phyloP scores from a whole-genome alignment of 208 protist species.

The Acanthamoeba lenticulata region DNA sequence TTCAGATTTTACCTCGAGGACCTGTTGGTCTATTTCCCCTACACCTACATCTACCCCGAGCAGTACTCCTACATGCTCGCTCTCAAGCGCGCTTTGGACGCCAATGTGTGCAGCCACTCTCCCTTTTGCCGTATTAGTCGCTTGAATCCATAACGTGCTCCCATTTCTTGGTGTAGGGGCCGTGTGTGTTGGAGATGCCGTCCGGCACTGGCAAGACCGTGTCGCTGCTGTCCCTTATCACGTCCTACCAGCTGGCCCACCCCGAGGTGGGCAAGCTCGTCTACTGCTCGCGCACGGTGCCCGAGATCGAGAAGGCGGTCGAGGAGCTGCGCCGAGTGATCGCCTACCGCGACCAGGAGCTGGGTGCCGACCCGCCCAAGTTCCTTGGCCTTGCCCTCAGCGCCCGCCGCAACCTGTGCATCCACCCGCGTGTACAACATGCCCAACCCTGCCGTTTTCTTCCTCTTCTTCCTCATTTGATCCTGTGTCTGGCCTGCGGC shows the following conservation, averaged over 20 bases:
- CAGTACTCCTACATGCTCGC: constrained; percentile 98
- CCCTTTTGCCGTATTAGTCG: too few species aligned
- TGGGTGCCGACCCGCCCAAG: constrained; percentile 74
- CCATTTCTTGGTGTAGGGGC: constrained; percentile 85
- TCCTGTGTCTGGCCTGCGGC: neutral
- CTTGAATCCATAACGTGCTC: neutral
- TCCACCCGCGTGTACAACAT: constrained; percentile 91
- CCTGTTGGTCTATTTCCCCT: constrained; percentile 97
- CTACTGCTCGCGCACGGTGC: constrained; percentile 99
- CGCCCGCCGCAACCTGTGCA: constrained; percentile 94
- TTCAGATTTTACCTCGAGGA: constrained; percentile 94
- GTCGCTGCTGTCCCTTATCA: constrained; percentile 97
- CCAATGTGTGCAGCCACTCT: constrained; percentile 3
- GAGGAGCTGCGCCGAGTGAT: constrained; percentile 82
- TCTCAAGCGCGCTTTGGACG: constrained; percentile 94
- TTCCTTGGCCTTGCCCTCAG: constrained; percentile 86
- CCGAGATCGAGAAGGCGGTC: constrained; percentile 97
- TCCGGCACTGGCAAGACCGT: constrained; percentile 99
- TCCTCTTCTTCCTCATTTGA: neutral
- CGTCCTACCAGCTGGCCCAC: constrained; percentile 89
- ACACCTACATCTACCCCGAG: constrained; percentile 98
- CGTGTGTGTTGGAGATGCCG: constrained; percentile 99
- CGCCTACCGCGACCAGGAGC: constrained; percentile 77
- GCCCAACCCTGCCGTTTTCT: neutral
- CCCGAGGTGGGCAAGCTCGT: constrained; percentile 95